Conservation (phyloP, 2,329 filamentous ascomycete genomes). For the Fusarium piperis region DNA sequence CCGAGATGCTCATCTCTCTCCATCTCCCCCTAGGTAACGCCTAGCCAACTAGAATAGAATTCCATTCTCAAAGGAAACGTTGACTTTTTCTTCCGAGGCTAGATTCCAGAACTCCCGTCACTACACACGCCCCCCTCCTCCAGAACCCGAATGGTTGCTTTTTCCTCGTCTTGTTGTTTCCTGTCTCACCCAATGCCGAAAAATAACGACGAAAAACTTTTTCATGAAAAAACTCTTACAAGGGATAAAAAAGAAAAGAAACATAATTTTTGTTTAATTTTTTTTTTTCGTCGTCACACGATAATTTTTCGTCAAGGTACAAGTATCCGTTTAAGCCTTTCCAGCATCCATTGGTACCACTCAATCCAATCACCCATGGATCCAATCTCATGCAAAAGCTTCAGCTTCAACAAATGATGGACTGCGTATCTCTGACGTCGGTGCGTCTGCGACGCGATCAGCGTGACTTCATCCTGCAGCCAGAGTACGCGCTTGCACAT, state of each 20-base stretch:
- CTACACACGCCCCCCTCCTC: not conserved
- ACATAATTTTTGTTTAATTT: not conserved
- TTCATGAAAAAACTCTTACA: not conserved
- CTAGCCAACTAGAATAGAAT: conserved; percentile 30
- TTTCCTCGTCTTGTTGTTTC: not conserved
- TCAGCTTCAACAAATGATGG: not conserved
- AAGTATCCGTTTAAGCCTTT: not conserved
- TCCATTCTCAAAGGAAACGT: not conserved
- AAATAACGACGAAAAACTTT: not conserved
- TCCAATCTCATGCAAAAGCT: not conserved
- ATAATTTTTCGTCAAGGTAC: not conserved
- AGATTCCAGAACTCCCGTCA: conserved; percentile 25
- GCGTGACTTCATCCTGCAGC: conserved; percentile 43
- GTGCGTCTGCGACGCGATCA: conserved; percentile 25
- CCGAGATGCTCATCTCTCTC: not conserved
- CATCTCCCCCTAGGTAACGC: not conserved
- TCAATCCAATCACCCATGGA: not conserved
- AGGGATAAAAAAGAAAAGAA: not conserved
- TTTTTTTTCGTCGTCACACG: conserved; percentile 15
- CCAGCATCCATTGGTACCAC: not conserved
- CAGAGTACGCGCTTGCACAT: conserved; percentile 13
- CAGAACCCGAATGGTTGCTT: conserved; percentile 5
- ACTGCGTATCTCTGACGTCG: conserved; percentile 30
- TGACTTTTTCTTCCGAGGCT: not conserved
- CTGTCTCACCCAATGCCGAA: conserved; percentile 15